Evolutionary conservation across 1,284 basidiomycete genomes (phyloP), one percentile per base, ranked within the genome.

Genomic region (Tausonia pullulans): DNA sequence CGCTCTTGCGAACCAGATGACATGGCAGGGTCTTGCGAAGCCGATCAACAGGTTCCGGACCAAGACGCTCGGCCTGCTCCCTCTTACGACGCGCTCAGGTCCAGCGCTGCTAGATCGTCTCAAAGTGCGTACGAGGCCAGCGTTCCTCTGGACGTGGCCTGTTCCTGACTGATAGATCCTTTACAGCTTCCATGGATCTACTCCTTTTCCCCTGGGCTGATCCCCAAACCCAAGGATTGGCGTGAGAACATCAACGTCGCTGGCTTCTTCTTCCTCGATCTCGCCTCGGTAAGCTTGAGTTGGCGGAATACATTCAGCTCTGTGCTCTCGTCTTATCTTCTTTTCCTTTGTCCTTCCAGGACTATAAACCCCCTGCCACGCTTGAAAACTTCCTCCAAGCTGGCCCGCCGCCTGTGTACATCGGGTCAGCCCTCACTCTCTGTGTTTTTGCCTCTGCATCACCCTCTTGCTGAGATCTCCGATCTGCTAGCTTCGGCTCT

Each of bases 181-280:
- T 27, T 27, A 27, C 54, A 56, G 61, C 39, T 86, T 7, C 86
- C 86, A 5, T 85, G 82, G 80, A 84, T 84, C 14, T 87, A 86
- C 70, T 85, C 84, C 68, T 85, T 86, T 79, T 83, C 82, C 65
- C 80, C 83, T 4, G 78, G 80, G 1, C 71, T 87, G 40, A 82
- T 87, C 0, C 82, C 82, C 0, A 84, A 84, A 68, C 86, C 85
- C 0, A 71, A 78, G 6, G 85, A 85, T 70, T 85, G 84, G 81
- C 81, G 79, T 67, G 81, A 80, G 62, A 9, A 16, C 5, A 16
- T 62, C 84, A 83, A 86, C 70, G 78, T 85, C 11, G 80, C 82
- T 16, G 84, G 84, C 0, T 85, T 85, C 71, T 85, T 84, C 71
- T 84, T 84, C 70, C 74, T 84, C 13, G 80, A 82, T 68, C 74